Evolutionary conservation across 768 basidiomycete genomes (phyloP).

Genomic region (Lactarius sp.): DNA sequence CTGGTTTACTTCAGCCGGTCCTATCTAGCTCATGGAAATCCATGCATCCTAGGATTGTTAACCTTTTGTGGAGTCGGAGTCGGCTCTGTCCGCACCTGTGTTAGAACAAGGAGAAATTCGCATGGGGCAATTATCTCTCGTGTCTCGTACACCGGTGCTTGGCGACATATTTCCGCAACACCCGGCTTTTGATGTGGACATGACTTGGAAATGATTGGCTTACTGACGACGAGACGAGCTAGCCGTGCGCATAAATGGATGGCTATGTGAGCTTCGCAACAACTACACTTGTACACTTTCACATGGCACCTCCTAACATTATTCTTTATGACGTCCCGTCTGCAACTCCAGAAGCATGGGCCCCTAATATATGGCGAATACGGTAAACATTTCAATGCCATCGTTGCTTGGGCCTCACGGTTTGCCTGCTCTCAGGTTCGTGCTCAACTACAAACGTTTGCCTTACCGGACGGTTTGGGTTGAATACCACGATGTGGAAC

Average conservation of each 20-base stretch:
- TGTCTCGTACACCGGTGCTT: conserved; percentile 5
- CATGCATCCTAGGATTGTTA: conserved; percentile 9
- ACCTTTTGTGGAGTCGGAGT: conserved; percentile 9
- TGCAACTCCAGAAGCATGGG: conserved; percentile 61
- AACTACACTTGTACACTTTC: conserved; percentile 6
- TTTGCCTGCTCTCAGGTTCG: conserved; percentile 41
- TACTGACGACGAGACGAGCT: neutral
- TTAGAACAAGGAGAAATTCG: neutral
- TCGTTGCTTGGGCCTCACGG: neutral
- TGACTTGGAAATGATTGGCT: conserved; percentile 2
- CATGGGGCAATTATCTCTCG: neutral
- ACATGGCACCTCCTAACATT: conserved; percentile 48
- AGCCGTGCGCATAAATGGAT: conserved; percentile 18
- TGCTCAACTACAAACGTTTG: conserved; percentile 73
- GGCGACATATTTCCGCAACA: neutral
- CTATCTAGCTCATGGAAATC: conserved; percentile 7
- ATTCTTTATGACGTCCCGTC: conserved; percentile 65
- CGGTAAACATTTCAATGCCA: conserved; percentile 38
- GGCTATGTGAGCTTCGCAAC: neutral
- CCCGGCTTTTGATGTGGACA: conserved; percentile 17
- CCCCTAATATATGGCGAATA: conserved; percentile 70
- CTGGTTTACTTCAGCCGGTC: conserved; percentile 17
- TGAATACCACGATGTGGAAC: conserved; percentile 64
- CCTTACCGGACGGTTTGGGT: conserved; percentile 67
- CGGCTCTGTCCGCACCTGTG: neutral